These are phyloP conservation scores for Solanum habrochaites DNA, from an alignment of 257 asterid genomes.

Conservation along the genomic window DNA sequence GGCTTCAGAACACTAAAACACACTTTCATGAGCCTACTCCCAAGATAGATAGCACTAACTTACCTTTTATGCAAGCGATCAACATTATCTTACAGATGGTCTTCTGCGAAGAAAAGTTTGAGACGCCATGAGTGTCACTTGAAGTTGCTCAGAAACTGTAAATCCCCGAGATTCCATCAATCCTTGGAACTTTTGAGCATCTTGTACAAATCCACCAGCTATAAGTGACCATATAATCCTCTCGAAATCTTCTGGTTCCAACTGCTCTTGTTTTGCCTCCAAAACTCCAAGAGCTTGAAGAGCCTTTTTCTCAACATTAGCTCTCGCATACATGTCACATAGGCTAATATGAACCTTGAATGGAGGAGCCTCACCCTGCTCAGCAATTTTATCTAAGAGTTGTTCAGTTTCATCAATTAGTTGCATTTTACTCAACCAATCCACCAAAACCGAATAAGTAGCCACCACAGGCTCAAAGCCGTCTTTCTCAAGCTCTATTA, in stretches of 20 bases:
- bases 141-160: not conserved
- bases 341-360: slow-evolving; percentile 55
- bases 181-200: slow-evolving; percentile 40
- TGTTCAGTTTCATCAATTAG: slow-evolving; percentile 83
- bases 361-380: slow-evolving; percentile 71
- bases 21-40: not conserved
- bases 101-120: not conserved
- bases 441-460: slow-evolving; percentile 61
- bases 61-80: not conserved
- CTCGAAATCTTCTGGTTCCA: slow-evolving; percentile 41
- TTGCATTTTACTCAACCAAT: slow-evolving; percentile 59
- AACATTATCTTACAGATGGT: not conserved
- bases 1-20: not conserved
- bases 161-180: slow-evolving; percentile 57
- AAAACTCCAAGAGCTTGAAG: slow-evolving; percentile 71
- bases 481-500: slow-evolving; percentile 59
- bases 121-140: not conserved
- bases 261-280: slow-evolving; percentile 58
- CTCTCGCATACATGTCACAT: slow-evolving; percentile 63
- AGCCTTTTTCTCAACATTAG: slow-evolving; percentile 59
- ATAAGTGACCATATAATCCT: slow-evolving; percentile 47
- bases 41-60: not conserved
- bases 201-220: slow-evolving; percentile 49
- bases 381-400: slow-evolving; percentile 52
- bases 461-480: slow-evolving; percentile 67